Percentiles rank a stretch among this genome's conserved stretches.
These are phyloP conservation scores for Fomitopsis palustris DNA, from an alignment of 1,284 basidiomycete species.

Conservation along the genomic window DNA sequence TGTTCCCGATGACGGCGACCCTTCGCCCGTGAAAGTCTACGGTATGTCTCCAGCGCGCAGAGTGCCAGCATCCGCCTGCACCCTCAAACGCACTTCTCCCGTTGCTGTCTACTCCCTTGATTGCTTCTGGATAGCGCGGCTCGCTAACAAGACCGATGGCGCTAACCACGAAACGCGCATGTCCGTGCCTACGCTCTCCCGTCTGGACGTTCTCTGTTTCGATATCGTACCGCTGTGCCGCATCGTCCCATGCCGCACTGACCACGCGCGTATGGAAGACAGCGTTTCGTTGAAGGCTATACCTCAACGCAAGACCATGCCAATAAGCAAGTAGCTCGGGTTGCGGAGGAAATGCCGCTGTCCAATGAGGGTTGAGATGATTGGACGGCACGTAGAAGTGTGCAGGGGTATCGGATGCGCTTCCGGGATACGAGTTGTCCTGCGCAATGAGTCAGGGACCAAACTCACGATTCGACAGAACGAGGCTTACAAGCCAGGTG, in stretches of 20 bases:
- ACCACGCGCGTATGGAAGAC: conserved; percentile 33
- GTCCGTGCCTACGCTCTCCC: conserved; percentile 15
- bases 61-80: conserved; percentile 23
- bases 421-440: conserved; percentile 31
- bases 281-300: conserved; percentile 20
- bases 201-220: conserved; percentile 27
- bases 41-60: conserved; percentile 33
- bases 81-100: conserved; percentile 31
- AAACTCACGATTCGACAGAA: neutral
- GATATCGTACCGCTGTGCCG: conserved; percentile 31
- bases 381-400: conserved; percentile 33
- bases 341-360: conserved; percentile 21
- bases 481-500: conserved; percentile 31
- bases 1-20: conserved; percentile 40
- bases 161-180: conserved; percentile 37
- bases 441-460: conserved; percentile 2
- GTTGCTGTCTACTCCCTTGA: conserved; percentile 41
- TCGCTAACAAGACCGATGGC: conserved; percentile 40
- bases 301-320: conserved; percentile 22
- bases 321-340: conserved; percentile 32
- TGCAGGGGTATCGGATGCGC: conserved; percentile 24
- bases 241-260: conserved; percentile 38
- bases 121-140: conserved; percentile 33
- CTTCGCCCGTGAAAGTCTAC: conserved; percentile 32
- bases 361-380: conserved; percentile 31